Evolutionary conservation across 148 eudicot species (phyloP), one percentile per base, ranked within the genome.

Genomic region (Arbutus unedo): DNA sequence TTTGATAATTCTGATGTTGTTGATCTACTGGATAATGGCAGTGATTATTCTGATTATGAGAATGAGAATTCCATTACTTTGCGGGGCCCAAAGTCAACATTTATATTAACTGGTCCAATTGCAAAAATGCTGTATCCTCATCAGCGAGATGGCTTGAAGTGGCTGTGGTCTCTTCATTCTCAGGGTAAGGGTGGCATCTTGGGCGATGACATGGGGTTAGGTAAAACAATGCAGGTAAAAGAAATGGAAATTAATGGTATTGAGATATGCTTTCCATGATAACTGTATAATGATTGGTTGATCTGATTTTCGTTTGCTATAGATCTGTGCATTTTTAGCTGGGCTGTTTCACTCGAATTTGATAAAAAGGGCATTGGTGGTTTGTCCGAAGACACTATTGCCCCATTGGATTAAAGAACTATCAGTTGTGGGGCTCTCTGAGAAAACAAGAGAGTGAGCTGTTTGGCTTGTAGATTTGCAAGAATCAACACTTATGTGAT

Each of bases 171-270:
- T 83, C 93, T 97, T 86, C 97, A 97, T 84, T 93, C 92, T 75
- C 90, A 92, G 87, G 93, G 96, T 47, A 94, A 97, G 88, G 98
- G 98, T 77, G 99, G 99, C 57, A 93, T 97, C 64, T 87, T 97
- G 86, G 99, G 99, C 4, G 99, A 97, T 85, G 99, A 97, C 79
- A 97, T 97, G 99, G 99, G 99, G 3, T 85, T 97, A 78, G 99
- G 99, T 57, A 97, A 97, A 86, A 97, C 99, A 57, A 97, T 97
- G 99, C 99, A 94, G 97, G 99, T 97, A 93, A 83, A 79, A 64
- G 59, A 49, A 79, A 70, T 38, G 55, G 38, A 44, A 7, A 53
- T 8, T 76, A 62, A 56, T 70, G 14, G 31, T 87, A 9, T 41
- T 82, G 78, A 86, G 51, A 60, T 79, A 7, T 62, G 80, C 25